A percentile compares a stretch with the other conserved stretches of the same genome.
These are phyloP conservation scores for Epichloe sp. DNA, from an alignment of 2,329 filamentous ascomycete species.

Conservation along the genomic window DNA sequence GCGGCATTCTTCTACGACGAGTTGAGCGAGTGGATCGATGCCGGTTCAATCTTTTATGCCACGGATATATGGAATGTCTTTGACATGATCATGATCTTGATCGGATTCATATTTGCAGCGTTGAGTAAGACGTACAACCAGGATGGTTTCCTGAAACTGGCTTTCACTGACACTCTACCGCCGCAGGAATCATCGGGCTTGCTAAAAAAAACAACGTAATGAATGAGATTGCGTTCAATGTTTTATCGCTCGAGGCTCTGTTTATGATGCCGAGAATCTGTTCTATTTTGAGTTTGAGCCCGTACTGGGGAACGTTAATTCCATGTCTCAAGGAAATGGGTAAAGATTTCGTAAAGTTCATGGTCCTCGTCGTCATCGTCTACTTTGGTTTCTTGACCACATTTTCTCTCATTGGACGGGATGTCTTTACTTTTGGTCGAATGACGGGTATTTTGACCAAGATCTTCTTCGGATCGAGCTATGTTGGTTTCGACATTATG, in stretches of 20 bases:
- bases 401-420: constrained; percentile 64
- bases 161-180: background rate
- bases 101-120: constrained; percentile 57
- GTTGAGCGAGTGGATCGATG: constrained; percentile 71
- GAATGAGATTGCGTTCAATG: constrained; percentile 74
- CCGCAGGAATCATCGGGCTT: constrained; percentile 19
- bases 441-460: constrained; percentile 71
- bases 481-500: constrained; percentile 60
- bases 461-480: constrained; percentile 69
- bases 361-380: constrained; percentile 65
- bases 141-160: background rate
- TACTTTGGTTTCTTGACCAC: constrained; percentile 86
- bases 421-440: constrained; percentile 46
- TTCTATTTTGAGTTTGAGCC: constrained; percentile 73
- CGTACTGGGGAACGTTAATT: constrained; percentile 82
- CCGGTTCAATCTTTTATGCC: constrained; percentile 74
- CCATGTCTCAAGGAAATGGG: constrained; percentile 91
- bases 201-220: constrained; percentile 44
- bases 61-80: constrained; percentile 73
- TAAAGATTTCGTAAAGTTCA: constrained; percentile 80
- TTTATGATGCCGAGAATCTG: constrained; percentile 84
- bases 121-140: constrained; percentile 41
- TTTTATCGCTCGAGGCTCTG: constrained; percentile 77
- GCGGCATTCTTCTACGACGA: constrained; percentile 81
- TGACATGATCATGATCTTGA: constrained; percentile 60